Conservation (phyloP, 2,329 filamentous ascomycete species). For the Dryadomyces quercivorus region DNA sequence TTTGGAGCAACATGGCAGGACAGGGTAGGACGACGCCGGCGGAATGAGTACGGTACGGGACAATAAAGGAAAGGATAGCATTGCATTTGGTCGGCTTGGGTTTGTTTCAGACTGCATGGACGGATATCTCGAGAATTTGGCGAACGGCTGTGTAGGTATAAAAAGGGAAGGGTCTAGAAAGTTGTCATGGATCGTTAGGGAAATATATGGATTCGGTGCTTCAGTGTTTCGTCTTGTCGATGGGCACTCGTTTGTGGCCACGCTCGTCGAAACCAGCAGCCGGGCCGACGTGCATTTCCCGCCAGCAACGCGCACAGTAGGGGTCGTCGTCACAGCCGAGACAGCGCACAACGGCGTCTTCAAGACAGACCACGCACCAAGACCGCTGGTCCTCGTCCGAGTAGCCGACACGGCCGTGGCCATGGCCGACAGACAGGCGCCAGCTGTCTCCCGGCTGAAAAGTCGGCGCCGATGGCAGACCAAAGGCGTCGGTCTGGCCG, state of each 20-base stretch:
- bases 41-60: not conserved
- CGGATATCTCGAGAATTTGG: not conserved
- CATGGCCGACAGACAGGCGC: not conserved
- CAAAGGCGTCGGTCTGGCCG: conserved; percentile 21
- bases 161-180: not conserved
- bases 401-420: conserved; percentile 28
- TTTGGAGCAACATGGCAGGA: conserved; percentile 86
- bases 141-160: not conserved
- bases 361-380: conserved; percentile 76
- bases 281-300: conserved; percentile 63
- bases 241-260: conserved; percentile 54
- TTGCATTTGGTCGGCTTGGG: too few relatives aligned
- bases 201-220: not conserved
- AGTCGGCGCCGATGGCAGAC: conserved; percentile 37
- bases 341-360: conserved; percentile 63
- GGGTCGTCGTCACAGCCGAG: conserved; percentile 58
- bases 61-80: not conserved
- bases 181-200: too few relatives aligned
- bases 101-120: not conserved
- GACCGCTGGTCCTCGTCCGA: conserved; percentile 60
- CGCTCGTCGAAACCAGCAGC: conserved; percentile 58
- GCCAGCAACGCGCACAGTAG: conserved; percentile 71
- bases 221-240: conserved; percentile 14
- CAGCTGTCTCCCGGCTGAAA: conserved; percentile 29
- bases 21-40: conserved; percentile 40